Percentiles rank a stretch among this genome's conserved stretches.
These are phyloP conservation scores for Bisporella sp. DNA, from an alignment of 2,329 filamentous ascomycete species.

Conservation along the genomic window DNA sequence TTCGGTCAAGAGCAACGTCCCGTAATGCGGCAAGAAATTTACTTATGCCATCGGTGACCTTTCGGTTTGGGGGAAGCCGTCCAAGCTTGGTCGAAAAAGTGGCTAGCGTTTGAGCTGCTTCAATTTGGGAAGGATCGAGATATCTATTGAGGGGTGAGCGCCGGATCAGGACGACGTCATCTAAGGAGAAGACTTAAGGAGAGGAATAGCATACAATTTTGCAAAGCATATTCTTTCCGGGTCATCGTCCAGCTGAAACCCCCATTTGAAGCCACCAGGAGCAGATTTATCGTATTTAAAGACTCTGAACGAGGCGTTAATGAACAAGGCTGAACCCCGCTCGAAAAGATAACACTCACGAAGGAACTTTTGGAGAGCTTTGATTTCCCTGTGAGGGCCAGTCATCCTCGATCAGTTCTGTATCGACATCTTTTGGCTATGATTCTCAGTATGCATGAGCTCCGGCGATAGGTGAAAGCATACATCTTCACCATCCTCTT, in stretches of 20 bases:
- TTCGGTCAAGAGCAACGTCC: background rate
- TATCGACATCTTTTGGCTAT: background rate
- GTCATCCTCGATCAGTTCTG: background rate
- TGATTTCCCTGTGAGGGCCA: background rate
- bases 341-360: no score
- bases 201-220: no score
- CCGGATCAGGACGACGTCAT: background rate
- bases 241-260: no score
- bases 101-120: background rate
- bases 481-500: background rate
- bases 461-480: background rate
- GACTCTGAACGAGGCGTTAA: no score
- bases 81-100: background rate
- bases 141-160: background rate
- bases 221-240: no score
- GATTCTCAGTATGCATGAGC: background rate
- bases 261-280: no score
- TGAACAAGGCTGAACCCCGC: no score
- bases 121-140: background rate
- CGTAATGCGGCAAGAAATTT: background rate
- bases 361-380: no score
- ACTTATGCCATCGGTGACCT: background rate
- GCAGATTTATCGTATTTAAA: no score
- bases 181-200: background rate
- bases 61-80: background rate